Evolutionary conservation across 2,329 filamentous ascomycete genomes (phyloP), one percentile per base, ranked within the genome.

Genomic region (Macrophomina tecta): DNA sequence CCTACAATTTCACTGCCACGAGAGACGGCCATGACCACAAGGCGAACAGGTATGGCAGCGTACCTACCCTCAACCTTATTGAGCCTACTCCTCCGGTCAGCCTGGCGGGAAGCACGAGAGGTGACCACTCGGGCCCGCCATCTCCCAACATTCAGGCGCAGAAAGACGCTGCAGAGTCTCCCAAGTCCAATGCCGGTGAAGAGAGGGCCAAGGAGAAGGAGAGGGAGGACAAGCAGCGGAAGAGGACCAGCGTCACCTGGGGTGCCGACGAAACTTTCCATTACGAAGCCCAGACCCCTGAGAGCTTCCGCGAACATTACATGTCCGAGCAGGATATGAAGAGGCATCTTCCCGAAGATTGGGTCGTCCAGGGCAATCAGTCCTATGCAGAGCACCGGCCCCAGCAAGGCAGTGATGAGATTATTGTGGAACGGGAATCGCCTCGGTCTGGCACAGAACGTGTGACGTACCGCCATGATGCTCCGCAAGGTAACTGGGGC

Each of bases 81-180:
- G 82, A 85, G 55, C 84, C 87, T 2, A 89, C 86, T 6, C 87
- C 87, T 23, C 84, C 84, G 9, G 82, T 80, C 23, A 86, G 84
- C 68, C 71, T 76, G 67, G 80, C 78, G 30, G 78, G 78, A 9
- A 74, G 73, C 1, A 76, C 75, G 34, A 46, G 58, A 40, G 74
- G 76, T 18, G 76, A 75, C 42, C 72, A 72, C 7, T 80, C 77
- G 32, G 49, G 73, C 16, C 76, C 74, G 28, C 71, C 76, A 18
- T 79, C 78, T 2, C 79, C 79, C 2, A 45, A 23, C n/a, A 46
- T 66, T n/a, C 32, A 42, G 9, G 42, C 63, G 40, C 40, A 56
- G 18, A 55, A 49, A 12, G 58, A 62, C 6, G 12, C 23, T 45
- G 48, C 69, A 3, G 74, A 75, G 14, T 72, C 75, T 52, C 75